Conservation (phyloP, 495 filamentous ascomycete genomes). For the Immersiella caudata region DNA sequence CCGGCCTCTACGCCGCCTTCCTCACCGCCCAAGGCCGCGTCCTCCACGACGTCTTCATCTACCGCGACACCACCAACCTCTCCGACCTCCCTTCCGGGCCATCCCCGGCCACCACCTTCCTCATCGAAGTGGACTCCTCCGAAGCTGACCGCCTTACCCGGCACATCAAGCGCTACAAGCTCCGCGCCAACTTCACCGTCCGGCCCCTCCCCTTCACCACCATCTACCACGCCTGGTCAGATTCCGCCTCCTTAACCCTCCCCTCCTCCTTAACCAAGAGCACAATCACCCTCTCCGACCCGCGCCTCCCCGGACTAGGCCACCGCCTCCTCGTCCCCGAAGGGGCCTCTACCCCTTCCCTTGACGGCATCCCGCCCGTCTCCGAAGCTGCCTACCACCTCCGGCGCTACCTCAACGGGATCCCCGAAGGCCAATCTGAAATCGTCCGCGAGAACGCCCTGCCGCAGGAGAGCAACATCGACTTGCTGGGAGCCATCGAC, state of each 20-base stretch:
- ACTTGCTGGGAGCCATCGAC: constrained; percentile 79
- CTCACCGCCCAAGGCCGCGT: constrained; percentile 83
- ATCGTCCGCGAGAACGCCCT: constrained; percentile 68
- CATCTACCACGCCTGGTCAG: constrained; percentile 70
- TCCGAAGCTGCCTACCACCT: constrained; percentile 60
- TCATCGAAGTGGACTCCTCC: constrained; percentile 78
- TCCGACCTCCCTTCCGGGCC: constrained; percentile 23
- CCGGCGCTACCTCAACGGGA: constrained; percentile 72
- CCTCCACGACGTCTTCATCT: constrained; percentile 88
- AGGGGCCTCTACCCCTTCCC: constrained; percentile 18
- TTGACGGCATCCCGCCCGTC: constrained; percentile 36
- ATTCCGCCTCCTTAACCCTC: not conserved
- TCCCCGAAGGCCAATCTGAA: constrained; percentile 83
- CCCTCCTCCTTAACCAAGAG: not conserved
- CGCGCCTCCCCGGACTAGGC: constrained; percentile 71
- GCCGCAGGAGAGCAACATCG: constrained; percentile 82
- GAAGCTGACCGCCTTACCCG: constrained; percentile 62
- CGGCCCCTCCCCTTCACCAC: constrained; percentile 59
- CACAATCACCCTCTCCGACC: constrained; percentile 55
- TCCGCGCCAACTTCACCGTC: constrained; percentile 76
- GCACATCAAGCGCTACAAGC: constrained; percentile 80
- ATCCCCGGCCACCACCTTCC: constrained; percentile 59
- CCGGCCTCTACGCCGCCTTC: constrained; percentile 76
- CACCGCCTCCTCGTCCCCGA: constrained; percentile 56
- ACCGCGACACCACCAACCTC: constrained; percentile 54